Evolutionary conservation across 257 asterid species (phyloP), one percentile per base, ranked within the genome.

Genomic region (Catharanthus roseus): DNA sequence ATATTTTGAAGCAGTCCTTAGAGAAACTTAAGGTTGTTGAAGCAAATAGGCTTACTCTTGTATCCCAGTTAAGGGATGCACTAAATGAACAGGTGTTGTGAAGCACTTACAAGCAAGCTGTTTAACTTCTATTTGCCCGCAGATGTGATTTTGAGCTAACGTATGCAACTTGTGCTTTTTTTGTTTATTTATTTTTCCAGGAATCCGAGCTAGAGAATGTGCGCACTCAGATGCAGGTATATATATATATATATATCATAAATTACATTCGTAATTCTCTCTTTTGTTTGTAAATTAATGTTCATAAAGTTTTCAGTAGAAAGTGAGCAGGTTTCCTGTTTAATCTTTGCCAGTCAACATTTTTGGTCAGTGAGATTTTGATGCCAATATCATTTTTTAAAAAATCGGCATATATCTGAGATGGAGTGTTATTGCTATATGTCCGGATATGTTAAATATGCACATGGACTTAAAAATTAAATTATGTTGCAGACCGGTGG

Each of bases 161-260:
- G 44, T 68, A 28, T 54, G 73, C 67, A 51, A 54, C 75, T 70
- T 19, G 28, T 72, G 19, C 18, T 73, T 31, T 47, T 49, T 42
- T n/a, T n/a, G n/a, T n/a, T n/a, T n/a, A n/a, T 69, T 29, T 58
- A 49, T 51, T 66, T 77, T 78, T 78, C 55, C 89, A 92, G 98
- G 97, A 90, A 89, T 85, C 97, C n/a, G 96, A 90, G 72, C 87
- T 93, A 51, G 97, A 93, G 85, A 90, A 82, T 70, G 83, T 90
- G 73, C 85, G 96, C 74, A 92, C 96, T 16, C 96, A 90, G 78
- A 84, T 88, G 60, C 96, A 92, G 96, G 97, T 91, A 68, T 67
- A 74, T 5, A 21, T 54, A n/a, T n/a, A n/a, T n/a, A n/a, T n/a
- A n/a, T n/a, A n/a, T n/a, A n/a, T 70, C 36, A 29, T 23, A 13